These are phyloP conservation scores for Poa annua DNA, from an alignment of 176 grass and related monocot genomes.

Conservation along the genomic window DNA sequence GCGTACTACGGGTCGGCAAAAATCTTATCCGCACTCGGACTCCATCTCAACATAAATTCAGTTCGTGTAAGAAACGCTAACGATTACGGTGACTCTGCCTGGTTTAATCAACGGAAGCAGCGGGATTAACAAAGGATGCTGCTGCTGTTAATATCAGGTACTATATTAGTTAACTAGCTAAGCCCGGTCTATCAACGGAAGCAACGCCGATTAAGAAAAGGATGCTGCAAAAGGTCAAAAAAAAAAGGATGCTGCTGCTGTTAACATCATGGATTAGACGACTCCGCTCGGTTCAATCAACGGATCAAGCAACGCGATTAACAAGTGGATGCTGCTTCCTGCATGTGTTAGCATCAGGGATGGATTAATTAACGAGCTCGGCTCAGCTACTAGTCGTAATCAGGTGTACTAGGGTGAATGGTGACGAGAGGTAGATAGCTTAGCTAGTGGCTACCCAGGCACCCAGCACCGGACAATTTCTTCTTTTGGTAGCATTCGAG, in stretches of 20 bases:
- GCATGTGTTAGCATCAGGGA: too few relatives aligned
- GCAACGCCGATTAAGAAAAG: neutral
- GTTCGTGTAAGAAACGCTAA: too few relatives aligned
- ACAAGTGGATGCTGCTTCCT: neutral
- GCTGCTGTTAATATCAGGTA: neutral
- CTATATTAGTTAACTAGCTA: too few relatives aligned
- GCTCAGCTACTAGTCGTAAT: neutral
- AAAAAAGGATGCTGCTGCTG: neutral
- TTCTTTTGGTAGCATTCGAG: slow-evolving; percentile 24
- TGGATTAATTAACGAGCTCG: neutral
- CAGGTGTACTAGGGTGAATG: neutral
- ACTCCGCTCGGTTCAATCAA: neutral
- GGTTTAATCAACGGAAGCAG: neutral
- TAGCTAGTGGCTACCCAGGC: neutral
- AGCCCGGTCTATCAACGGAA: neutral
- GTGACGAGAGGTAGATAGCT: slow-evolving; percentile 16
- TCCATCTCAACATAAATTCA: too few relatives aligned
- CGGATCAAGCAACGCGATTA: neutral
- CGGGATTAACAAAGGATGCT: neutral
- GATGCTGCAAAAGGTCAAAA: too few relatives aligned
- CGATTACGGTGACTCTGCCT: too few relatives aligned
- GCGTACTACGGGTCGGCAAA: too few relatives aligned
- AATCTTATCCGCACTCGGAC: too few relatives aligned
- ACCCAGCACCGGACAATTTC: neutral
- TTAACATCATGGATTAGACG: too few relatives aligned